Conservation (phyloP, 352 stramenopile species). For the Pythium graminicola region DNA sequence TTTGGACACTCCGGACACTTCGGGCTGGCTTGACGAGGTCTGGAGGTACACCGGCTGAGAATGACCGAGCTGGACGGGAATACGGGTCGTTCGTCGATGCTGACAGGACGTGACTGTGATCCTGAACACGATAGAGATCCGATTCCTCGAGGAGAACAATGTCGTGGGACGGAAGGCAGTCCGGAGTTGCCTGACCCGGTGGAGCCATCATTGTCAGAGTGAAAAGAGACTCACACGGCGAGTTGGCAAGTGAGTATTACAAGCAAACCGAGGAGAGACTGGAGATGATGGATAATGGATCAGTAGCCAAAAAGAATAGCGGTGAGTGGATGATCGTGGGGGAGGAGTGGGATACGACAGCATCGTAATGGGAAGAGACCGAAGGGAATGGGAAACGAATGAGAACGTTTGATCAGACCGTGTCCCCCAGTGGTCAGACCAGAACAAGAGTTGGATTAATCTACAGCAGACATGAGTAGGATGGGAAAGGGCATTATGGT, state of each 20-base stretch:
- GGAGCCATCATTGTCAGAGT: no score
- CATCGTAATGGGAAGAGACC: neutral
- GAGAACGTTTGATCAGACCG: no score
- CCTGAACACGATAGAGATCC: slow-evolving; percentile 13
- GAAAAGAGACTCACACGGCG: no score
- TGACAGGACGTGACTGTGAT: slow-evolving; percentile 7
- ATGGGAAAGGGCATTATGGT: no score
- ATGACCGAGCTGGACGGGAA: neutral
- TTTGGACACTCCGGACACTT: neutral
- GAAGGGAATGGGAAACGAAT: no score
- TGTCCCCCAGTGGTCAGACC: no score
- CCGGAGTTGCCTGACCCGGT: no score
- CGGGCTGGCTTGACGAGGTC: slow-evolving; percentile 10
- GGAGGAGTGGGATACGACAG: neutral
- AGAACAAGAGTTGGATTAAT: no score
- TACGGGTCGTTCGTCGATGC: slow-evolving; percentile 8
- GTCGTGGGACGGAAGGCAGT: no score
- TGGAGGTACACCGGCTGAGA: neutral
- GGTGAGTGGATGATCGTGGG: neutral
- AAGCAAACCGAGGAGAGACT: neutral
- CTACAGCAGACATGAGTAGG: no score
- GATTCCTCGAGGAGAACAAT: slow-evolving; percentile 21
- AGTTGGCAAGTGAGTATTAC: neutral
- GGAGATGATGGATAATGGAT: neutral
- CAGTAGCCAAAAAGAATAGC: neutral